Evolutionary conservation across 352 stramenopile species (phyloP).

Genomic region (Plasmopara viticola): DNA sequence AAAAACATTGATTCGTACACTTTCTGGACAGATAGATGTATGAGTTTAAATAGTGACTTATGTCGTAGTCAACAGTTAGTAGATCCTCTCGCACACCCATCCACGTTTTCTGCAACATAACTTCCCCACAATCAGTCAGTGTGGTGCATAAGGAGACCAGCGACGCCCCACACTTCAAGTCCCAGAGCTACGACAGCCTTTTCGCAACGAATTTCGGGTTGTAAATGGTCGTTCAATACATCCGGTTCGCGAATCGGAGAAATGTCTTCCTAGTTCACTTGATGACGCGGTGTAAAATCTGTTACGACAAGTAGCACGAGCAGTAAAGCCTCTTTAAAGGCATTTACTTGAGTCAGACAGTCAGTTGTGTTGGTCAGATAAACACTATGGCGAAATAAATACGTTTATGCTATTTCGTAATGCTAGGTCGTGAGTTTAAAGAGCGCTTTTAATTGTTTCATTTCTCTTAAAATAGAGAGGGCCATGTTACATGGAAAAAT

Average conservation of each 20-base stretch:
- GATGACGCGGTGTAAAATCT: conserved; percentile 6
- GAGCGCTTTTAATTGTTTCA: too few species aligned
- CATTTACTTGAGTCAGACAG: conserved; percentile 11
- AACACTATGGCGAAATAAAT: not conserved
- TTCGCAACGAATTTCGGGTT: conserved; percentile 7
- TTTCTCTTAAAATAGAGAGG: not conserved
- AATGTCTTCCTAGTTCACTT: not conserved
- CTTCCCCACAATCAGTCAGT: conserved; percentile 13
- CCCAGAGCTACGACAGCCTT: conserved; percentile 2
- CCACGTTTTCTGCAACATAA: conserved; percentile 9
- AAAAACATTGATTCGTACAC: not conserved
- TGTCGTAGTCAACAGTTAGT: conserved; percentile 12
- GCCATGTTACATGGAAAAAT: not conserved
- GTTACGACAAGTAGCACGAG: conserved; percentile 12
- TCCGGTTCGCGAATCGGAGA: conserved; percentile 4
- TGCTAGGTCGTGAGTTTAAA: too few species aligned
- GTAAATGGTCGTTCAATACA: conserved; percentile 8
- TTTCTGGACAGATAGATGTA: too few species aligned
- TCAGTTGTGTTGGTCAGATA: conserved; percentile 3
- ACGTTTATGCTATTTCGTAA: not conserved
- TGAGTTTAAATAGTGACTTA: conserved; percentile 13
- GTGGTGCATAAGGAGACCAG: conserved; percentile 8
- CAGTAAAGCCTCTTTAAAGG: conserved; percentile 18
- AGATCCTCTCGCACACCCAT: conserved; percentile 12
- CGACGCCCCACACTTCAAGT: conserved; percentile 8